Base-by-base conservation (phyloP, 2,329 filamentous ascomycete genomes). In the Thelonectria discophora region DNA sequence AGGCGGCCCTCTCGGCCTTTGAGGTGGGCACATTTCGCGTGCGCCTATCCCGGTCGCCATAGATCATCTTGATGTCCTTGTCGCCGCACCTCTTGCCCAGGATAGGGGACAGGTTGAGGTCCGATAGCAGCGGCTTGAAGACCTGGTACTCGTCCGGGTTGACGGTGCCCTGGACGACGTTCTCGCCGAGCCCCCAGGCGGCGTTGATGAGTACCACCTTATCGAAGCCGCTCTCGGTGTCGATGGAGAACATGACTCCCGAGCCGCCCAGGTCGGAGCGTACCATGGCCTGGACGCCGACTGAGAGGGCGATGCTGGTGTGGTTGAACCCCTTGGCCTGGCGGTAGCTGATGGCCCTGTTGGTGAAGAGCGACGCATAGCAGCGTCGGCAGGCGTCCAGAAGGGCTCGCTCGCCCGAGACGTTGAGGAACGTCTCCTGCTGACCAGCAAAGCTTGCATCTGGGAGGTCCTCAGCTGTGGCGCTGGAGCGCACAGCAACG, bases 241-340 rank as follows among this genome's bases (percentile, higher is more conserved):
- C 76, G 21, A 78, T 75, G 34, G 76, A 75, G 65, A 79, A 79
- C 75, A 79, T 78, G 47, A 78, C 76, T 17, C 77, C 77, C 8
- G 76, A 74, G 10, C 74, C 75, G 5, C 73, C 62, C 12, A 61
- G 21, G 56, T 77, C 75, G 10, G 77, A 77, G 27, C 74, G 73
- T 59, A 72, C 71, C 73, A 75, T 74, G 13, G 57, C 63, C 55
- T 75, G 73, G 13, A 75, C 58, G 1, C 73, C 73, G 21, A 74
- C 66, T 2, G 72, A 74, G 2, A 75, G 65, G 0, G 72, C 72
- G 12, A 74, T 62, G 13, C 58, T 68, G 34, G 59, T 66, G 51
- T 75, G 71, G 17, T 72, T 65, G 52, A 74, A 75, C 1, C 70
- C 67, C 17, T 68, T 71, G 15, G 24, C 37, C 13, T 72, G 68